These are phyloP conservation scores for Aspergillus sp. DNA, from an alignment of 2,329 filamentous ascomycete species.

Conservation along the genomic window DNA sequence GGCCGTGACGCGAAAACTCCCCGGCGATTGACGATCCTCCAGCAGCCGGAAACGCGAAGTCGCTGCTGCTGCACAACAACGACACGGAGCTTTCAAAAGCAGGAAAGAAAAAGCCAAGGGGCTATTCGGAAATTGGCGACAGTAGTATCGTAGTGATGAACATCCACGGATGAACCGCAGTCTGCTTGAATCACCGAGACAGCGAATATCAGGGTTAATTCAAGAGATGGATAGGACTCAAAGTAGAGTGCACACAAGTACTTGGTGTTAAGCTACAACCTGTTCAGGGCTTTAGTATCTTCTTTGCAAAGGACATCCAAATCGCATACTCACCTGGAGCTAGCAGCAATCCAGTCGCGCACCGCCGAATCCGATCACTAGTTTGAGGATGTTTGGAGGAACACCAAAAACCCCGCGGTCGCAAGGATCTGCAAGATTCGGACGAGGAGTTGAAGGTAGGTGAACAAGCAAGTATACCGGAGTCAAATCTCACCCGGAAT, in stretches of 20 bases:
- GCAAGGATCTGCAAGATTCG: constrained; percentile 8
- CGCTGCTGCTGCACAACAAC: constrained; percentile 9
- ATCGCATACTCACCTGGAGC: constrained; percentile 16
- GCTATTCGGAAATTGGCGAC: neutral
- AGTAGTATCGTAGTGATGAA: neutral
- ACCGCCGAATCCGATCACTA: neutral
- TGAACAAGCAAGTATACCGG: neutral
- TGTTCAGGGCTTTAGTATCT: neutral
- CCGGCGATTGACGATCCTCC: constrained; percentile 11
- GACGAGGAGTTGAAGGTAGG: neutral
- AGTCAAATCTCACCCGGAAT: neutral
- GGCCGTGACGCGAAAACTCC: constrained; percentile 10
- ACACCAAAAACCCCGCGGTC: constrained; percentile 15
- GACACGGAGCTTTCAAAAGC: neutral
- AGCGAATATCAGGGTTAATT: neutral
- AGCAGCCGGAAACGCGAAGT: constrained; percentile 14
- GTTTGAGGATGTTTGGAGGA: constrained; percentile 3
- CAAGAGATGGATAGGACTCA: neutral
- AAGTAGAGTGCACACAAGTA: too few relatives aligned
- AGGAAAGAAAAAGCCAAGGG: too few relatives aligned
- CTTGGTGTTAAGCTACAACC: neutral
- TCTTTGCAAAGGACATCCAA: neutral
- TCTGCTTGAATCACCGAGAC: too few relatives aligned
- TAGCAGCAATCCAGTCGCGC: neutral
- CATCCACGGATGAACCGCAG: too few relatives aligned